Conservation (phyloP, 2,329 filamentous ascomycete genomes). For the Xylariaceae sp. region DNA sequence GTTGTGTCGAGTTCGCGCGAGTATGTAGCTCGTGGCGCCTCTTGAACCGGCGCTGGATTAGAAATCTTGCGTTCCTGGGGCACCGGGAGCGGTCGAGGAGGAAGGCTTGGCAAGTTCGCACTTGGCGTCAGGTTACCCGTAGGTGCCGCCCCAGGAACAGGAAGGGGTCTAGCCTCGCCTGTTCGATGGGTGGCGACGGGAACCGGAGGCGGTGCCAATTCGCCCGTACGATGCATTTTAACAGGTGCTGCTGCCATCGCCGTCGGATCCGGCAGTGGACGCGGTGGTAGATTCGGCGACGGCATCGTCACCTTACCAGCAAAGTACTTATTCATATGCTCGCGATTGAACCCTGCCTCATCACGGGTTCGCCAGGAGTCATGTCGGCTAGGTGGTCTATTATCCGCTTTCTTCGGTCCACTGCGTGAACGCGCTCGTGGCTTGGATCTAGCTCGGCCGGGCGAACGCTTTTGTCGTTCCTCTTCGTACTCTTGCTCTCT, state of each 20-base stretch:
- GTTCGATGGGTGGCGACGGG: slow-evolving; percentile 37
- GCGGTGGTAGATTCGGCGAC: slow-evolving; percentile 25
- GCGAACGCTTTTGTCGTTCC: slow-evolving; percentile 48
- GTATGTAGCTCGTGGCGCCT: slow-evolving; percentile 45
- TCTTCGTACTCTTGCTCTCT: slow-evolving; percentile 59
- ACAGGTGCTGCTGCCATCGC: slow-evolving; percentile 21
- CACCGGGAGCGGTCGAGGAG: slow-evolving; percentile 28
- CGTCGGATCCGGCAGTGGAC: slow-evolving; percentile 40
- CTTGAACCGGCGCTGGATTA: slow-evolving; percentile 45
- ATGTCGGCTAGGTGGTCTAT: slow-evolving; percentile 47
- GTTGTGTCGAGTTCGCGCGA: slow-evolving; percentile 51
- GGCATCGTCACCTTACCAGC: slow-evolving; percentile 22
- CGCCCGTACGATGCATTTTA: slow-evolving; percentile 30
- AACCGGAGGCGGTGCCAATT: slow-evolving; percentile 10
- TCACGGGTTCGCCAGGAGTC: slow-evolving; percentile 57
- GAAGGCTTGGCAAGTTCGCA: slow-evolving; percentile 26
- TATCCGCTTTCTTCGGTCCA: slow-evolving; percentile 33
- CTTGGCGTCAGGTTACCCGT: slow-evolving; percentile 21
- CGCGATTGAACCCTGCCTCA: slow-evolving; percentile 59
- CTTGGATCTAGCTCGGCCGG: slow-evolving; percentile 29
- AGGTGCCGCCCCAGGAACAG: slow-evolving; percentile 36
- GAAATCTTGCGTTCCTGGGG: slow-evolving; percentile 38
- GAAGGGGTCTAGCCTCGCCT: slow-evolving; percentile 47
- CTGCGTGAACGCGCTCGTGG: slow-evolving; percentile 40
- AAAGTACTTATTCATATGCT: slow-evolving; percentile 44